Evolutionary conservation across 225 moss, liverwort and hornwort genomes (phyloP).

Genomic region (Anthoceros angustus): DNA sequence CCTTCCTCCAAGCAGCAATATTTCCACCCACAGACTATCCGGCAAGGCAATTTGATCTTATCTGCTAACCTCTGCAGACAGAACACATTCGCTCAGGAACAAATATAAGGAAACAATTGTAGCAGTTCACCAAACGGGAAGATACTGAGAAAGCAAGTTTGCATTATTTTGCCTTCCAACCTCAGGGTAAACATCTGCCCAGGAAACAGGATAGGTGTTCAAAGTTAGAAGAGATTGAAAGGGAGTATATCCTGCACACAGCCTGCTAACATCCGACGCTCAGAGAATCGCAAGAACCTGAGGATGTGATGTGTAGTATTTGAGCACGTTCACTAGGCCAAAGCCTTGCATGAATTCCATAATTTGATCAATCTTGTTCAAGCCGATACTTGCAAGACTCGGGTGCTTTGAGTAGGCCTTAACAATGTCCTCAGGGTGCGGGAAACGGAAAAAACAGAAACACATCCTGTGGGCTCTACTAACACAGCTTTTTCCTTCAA

Average conservation of each 20-base stretch:
- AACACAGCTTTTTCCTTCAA: not conserved
- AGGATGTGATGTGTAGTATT: not conserved
- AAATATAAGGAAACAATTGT: too few relatives aligned
- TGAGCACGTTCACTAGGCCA: conserved; percentile 16
- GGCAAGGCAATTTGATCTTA: conserved; percentile 32
- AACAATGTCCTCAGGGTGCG: conserved; percentile 33
- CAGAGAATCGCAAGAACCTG: too few relatives aligned
- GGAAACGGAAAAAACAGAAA: not conserved
- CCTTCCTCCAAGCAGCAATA: conserved; percentile 32
- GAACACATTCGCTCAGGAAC: not conserved
- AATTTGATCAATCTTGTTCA: conserved; percentile 33
- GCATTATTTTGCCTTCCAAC: conserved; percentile 37
- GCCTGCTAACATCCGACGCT: too few relatives aligned
- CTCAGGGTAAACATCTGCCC: conserved; percentile 49
- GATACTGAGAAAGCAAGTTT: too few relatives aligned
- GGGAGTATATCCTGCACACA: not conserved
- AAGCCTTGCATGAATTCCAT: conserved; percentile 23
- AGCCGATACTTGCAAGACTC: conserved; percentile 28
- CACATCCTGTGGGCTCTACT: not conserved
- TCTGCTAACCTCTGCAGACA: conserved; percentile 33
- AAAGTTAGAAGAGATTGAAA: not conserved
- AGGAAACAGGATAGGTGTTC: not conserved
- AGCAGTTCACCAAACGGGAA: too few relatives aligned
- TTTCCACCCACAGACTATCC: conserved; percentile 43
- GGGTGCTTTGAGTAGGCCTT: conserved; percentile 30